Evolutionary conservation across 345 rosid genomes (phyloP).

Genomic region (Populus nigra): DNA sequence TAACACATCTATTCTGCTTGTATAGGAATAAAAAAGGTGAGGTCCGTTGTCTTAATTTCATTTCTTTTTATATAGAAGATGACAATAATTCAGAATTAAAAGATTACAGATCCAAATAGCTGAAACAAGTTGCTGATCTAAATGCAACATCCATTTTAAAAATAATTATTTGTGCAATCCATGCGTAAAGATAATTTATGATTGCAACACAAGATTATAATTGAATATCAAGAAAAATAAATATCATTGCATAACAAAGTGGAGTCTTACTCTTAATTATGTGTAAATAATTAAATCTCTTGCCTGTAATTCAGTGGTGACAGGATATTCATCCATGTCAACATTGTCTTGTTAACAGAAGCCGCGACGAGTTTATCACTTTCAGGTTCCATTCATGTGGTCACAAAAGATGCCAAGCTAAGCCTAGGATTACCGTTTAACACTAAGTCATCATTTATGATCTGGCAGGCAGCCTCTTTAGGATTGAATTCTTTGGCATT

Average conservation of each 20-base stretch:
- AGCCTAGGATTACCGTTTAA: constrained; percentile 28
- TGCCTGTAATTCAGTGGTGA: constrained; percentile 27
- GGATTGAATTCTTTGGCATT: constrained; percentile 22
- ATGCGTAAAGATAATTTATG: background rate
- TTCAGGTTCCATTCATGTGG: constrained; percentile 29
- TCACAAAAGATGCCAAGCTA: constrained; percentile 24
- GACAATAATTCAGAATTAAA: background rate
- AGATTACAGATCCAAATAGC: background rate
- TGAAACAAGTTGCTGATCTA: background rate
- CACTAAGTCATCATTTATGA: constrained; percentile 27
- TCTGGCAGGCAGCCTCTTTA: constrained; percentile 26
- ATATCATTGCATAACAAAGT: too few species aligned
- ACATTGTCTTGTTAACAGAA: constrained; percentile 23
- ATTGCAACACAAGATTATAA: background rate
- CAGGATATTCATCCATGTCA: constrained; percentile 35
- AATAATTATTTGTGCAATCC: background rate
- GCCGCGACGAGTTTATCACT: constrained; percentile 24
- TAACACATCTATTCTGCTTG: constrained; percentile 27
- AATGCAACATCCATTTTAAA: background rate
- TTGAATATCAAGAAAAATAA: background rate
- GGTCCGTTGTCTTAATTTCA: background rate
- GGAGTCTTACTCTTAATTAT: too few species aligned
- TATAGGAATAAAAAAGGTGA: background rate
- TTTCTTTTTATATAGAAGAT: background rate
- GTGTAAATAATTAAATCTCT: background rate